A percentile compares a stretch with the other conserved stretches of the same genome.
Conservation (phyloP, 305 asterid genomes). For the Rubia balearica region DNA sequence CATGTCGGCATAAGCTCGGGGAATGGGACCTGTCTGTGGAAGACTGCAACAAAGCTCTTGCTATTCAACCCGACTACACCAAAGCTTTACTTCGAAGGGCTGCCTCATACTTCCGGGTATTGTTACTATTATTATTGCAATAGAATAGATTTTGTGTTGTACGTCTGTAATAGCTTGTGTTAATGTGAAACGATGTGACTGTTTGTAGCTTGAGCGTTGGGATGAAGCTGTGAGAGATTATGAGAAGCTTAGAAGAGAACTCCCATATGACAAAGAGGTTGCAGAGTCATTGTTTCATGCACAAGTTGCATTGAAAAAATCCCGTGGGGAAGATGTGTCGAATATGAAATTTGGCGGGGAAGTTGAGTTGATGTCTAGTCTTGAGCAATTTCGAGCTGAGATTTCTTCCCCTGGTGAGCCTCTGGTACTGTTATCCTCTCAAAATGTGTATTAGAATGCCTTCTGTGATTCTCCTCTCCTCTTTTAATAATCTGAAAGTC, state of each 20-base stretch:
- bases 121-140: not conserved
- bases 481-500: constrained; percentile 8
- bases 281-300: constrained; percentile 70
- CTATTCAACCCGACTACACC: constrained; percentile 59
- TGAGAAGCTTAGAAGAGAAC: constrained; percentile 54
- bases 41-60: constrained; percentile 81
- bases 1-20: constrained; percentile 88
- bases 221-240: constrained; percentile 76
- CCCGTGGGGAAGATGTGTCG: constrained; percentile 62
- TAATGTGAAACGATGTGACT: constrained; percentile 12
- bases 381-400: constrained; percentile 71
- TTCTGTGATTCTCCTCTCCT: not conserved
- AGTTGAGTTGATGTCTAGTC: constrained; percentile 54
- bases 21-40: constrained; percentile 66
- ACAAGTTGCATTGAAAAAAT: constrained; percentile 61
- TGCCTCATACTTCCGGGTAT: constrained; percentile 66
- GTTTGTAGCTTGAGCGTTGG: constrained; percentile 76
- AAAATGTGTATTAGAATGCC: not conserved
- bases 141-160: not conserved
- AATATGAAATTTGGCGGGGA: constrained; percentile 80
- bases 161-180: constrained; percentile 5
- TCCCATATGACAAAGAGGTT: constrained; percentile 57
- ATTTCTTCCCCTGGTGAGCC: constrained; percentile 56
- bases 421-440: not conserved
- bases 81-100: constrained; percentile 93